These are phyloP conservation scores for Sporothrix euskadiensis DNA, from an alignment of 2,329 filamentous ascomycete species.

Conservation along the genomic window DNA sequence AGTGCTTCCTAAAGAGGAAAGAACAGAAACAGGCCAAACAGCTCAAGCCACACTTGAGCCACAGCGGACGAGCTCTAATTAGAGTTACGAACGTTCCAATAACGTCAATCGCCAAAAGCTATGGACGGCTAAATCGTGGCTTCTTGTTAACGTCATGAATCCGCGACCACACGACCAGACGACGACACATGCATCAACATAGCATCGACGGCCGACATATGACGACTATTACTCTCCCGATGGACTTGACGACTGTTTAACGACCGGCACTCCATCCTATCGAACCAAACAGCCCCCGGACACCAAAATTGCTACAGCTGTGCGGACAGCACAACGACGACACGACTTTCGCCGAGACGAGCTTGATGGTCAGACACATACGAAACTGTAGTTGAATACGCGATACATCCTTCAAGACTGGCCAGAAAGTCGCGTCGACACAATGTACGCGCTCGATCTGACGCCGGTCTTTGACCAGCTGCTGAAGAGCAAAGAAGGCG, in stretches of 20 bases:
- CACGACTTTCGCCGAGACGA: not conserved
- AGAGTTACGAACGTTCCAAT: not conserved
- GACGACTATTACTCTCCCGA: not conserved
- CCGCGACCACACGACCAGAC: conserved; percentile 5
- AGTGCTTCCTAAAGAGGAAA: not conserved
- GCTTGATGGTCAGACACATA: not conserved
- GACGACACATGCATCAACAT: not conserved
- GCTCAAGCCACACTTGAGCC: conserved; percentile 15
- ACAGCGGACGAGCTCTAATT: not conserved
- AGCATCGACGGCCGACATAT: not conserved
- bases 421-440: not conserved
- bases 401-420: not conserved
- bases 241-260: too few species aligned
- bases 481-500: conserved; percentile 48
- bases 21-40: not conserved
- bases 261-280: not conserved
- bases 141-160: not conserved
- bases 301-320: not conserved
- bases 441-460: conserved; percentile 54
- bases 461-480: conserved; percentile 69
- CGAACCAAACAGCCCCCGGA: not conserved
- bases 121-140: conserved; percentile 19
- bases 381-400: not conserved
- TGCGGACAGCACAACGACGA: not conserved
- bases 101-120: not conserved